Evolutionary conservation across 2,329 filamentous ascomycete genomes (phyloP), one percentile per base, ranked within the genome.

Genomic region (Hypoxylon sp.): DNA sequence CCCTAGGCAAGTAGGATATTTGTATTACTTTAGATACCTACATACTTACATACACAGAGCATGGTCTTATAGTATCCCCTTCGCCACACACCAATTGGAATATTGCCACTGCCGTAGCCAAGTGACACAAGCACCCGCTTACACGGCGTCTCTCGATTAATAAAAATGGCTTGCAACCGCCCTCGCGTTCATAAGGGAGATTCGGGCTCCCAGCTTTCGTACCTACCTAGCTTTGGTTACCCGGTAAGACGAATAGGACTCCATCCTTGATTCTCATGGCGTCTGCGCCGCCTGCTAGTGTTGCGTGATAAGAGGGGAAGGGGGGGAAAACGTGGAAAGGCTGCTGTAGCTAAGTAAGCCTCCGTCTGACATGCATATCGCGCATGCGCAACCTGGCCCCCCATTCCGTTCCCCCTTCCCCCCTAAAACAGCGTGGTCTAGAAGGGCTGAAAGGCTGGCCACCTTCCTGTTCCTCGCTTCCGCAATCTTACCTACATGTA

Each of bases 401-500:
- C 23, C n/a, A n/a, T n/a, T n/a, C n/a, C n/a, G n/a, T n/a, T n/a
- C 25, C 25, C 25, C 25, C 25, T 25, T 25, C 23, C 5, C 4
- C 25, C 28, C 28, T 6, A 30, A 30, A 50, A 30, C 23, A 38
- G 30, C 61, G 5, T 17, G 55, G 56, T 53, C 55, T 65, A 65
- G 51, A 57, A 11, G 50, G 55, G 65, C 65, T 61, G 65, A 58
- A 46, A 17, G 6, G n/a, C 28, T 19, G 10, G 17, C 10, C 51
- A 65, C 65, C 65, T 68, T 65, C 65, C 65, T 61, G 58, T 68
- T 65, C 30, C 51, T 41, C 43, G 61, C n/a, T 36, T 43, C 41
- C 21, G 52, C 43, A 68, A 64, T 64, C 52, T 60, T 53, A 59
- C 23, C 23, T 41, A 41, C 38, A 5, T n/a, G 14, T 34, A 53